Conservation (phyloP, 495 filamentous ascomycete genomes). For the Neurospora sp. region DNA sequence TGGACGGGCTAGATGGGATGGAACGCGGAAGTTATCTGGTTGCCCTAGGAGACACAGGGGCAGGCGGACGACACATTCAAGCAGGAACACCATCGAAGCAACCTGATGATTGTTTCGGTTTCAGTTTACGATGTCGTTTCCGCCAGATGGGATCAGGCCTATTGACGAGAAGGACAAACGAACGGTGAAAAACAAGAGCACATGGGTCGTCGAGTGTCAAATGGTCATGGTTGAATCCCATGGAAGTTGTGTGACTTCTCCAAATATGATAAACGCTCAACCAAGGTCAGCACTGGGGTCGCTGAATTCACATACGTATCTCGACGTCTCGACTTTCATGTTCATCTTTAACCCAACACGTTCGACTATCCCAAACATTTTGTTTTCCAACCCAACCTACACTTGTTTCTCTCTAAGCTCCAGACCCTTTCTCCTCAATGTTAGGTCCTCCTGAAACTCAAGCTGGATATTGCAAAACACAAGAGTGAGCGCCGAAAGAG, state of each 20-base stretch:
- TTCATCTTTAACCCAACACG: neutral
- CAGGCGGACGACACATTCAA: neutral
- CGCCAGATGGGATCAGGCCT: neutral
- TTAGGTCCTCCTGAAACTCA: neutral
- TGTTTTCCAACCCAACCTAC: neutral
- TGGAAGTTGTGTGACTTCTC: neutral
- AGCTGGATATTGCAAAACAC: neutral
- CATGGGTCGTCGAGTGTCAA: neutral
- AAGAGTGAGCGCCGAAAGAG: neutral
- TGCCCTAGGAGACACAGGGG: neutral
- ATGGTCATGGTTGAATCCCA: neutral
- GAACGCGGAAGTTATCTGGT: neutral
- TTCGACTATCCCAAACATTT: neutral
- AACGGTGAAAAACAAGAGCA: neutral
- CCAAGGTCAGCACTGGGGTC: neutral
- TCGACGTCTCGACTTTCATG: neutral
- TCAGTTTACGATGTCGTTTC: neutral
- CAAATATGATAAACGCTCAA: neutral
- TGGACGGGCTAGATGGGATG: neutral
- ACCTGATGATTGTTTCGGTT: neutral
- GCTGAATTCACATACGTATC: neutral
- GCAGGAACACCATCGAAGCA: neutral
- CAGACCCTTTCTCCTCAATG: neutral
- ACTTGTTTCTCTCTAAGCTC: neutral
- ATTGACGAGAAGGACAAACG: neutral